Conservation (phyloP, 257 asterid species). For the Lithospermum erythrorhizon region DNA sequence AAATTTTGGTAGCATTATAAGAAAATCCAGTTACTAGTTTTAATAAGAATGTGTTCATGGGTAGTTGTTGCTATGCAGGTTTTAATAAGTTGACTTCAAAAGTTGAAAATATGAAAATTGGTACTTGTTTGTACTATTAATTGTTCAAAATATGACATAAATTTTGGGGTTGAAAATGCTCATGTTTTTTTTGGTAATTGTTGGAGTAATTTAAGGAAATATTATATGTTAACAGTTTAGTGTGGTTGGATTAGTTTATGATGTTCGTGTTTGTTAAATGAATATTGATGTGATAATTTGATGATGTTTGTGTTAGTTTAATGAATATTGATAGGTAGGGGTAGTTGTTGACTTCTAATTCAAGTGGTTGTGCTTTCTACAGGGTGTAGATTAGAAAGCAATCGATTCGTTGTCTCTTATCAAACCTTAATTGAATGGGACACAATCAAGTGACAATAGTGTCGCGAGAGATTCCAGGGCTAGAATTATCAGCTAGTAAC, state of each 20-base stretch:
- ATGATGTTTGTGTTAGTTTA: too few species aligned
- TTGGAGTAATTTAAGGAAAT: not conserved
- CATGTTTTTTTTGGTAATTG: too few species aligned
- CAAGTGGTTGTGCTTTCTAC: not conserved
- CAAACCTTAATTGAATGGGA: slow-evolving; percentile 17
- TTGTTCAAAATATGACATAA: too few species aligned
- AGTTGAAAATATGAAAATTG: too few species aligned
- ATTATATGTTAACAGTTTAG: not conserved
- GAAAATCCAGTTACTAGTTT: not conserved
- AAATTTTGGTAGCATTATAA: not conserved
- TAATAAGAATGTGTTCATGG: not conserved
- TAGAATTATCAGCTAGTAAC: slow-evolving; percentile 12
- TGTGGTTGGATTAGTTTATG: not conserved
- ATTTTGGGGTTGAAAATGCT: too few species aligned
- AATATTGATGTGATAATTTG: too few species aligned
- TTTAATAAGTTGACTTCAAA: too few species aligned
- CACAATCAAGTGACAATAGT: slow-evolving; percentile 30
- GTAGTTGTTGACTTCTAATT: not conserved
- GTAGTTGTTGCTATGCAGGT: not conserved
- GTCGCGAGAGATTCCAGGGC: slow-evolving; percentile 60
- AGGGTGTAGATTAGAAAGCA: not conserved
- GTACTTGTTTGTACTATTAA: too few species aligned
- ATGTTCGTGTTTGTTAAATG: not conserved
- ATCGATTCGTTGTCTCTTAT: not conserved
- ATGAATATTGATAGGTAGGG: not conserved